These are phyloP conservation scores for Carex sylvatica DNA, from an alignment of 202 grass and related monocot species.

Conservation along the genomic window DNA sequence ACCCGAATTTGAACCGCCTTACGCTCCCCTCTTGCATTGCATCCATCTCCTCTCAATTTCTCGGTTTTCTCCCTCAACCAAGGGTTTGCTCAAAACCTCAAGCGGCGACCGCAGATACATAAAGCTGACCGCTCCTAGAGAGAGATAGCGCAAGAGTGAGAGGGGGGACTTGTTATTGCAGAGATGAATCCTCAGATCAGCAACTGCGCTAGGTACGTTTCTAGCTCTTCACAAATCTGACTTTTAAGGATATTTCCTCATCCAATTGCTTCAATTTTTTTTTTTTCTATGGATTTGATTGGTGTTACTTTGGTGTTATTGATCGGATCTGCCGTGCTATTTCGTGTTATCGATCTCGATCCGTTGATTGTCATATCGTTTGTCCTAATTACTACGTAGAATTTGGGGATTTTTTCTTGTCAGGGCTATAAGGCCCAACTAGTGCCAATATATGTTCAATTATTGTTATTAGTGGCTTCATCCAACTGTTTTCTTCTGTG, in stretches of 20 bases:
- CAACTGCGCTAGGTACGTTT: conserved; percentile 20
- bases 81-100: conserved; percentile 28
- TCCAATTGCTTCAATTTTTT: not conserved
- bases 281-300: conserved; percentile 8
- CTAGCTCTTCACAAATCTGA: not conserved
- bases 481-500: conserved; percentile 8
- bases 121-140: conserved; percentile 6
- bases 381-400: conserved; percentile 4
- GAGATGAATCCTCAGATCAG: conserved; percentile 22
- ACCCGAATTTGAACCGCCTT: conserved; percentile 20
- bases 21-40: not conserved
- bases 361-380: not conserved
- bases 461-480: not conserved
- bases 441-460: not conserved
- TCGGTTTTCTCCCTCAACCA: not conserved
- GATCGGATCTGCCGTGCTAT: conserved; percentile 24
- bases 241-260: not conserved
- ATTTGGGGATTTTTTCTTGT: conserved; percentile 25
- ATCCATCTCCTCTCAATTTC: not conserved
- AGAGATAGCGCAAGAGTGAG: not conserved
- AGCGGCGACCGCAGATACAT: conserved; percentile 20
- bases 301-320: not conserved
- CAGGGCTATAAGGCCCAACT: conserved; percentile 2
- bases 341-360: conserved; percentile 29
- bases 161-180: not conserved